Conservation (phyloP, 139 green algal species). For the Micractinium sp. region DNA sequence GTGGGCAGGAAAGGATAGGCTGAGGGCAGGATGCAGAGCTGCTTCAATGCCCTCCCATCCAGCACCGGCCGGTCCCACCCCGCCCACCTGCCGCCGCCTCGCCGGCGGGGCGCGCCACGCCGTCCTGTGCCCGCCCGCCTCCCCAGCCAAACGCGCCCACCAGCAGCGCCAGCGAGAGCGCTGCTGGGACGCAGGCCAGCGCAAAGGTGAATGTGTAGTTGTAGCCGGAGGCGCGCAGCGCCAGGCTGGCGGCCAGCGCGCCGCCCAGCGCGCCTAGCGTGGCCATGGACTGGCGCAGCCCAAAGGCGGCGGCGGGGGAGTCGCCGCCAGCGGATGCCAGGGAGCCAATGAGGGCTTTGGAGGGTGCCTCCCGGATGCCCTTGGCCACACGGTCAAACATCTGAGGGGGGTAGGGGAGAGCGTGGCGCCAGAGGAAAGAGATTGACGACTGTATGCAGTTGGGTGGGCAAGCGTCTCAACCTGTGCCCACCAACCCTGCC, state of each 20-base stretch:
- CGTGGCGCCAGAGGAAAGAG: no score
- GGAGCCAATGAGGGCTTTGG: conserved; percentile 86
- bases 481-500: no score
- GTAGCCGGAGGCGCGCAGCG: conserved; percentile 60
- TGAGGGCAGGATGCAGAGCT: neutral
- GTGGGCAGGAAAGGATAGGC: neutral
- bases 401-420: conserved; percentile 8
- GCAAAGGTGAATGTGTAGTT: conserved; percentile 82
- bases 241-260: conserved; percentile 48
- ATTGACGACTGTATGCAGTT: no score
- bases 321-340: conserved; percentile 75
- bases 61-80: no score
- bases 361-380: conserved; percentile 84
- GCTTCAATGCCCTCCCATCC: no score
- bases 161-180: conserved; percentile 61
- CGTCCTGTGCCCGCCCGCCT: no score
- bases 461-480: no score
- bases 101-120: no score
- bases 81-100: no score
- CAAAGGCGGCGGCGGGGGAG: conserved; percentile 74
- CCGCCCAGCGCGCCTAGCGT: conserved; percentile 78
- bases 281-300: conserved; percentile 74
- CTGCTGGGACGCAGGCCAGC: conserved; percentile 60
- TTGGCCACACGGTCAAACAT: conserved; percentile 75
- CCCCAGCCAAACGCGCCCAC: conserved; percentile 10